phyloP scores from a whole-genome alignment of 352 stramenopile species.

The Pilasporangium apinafurcum region DNA sequence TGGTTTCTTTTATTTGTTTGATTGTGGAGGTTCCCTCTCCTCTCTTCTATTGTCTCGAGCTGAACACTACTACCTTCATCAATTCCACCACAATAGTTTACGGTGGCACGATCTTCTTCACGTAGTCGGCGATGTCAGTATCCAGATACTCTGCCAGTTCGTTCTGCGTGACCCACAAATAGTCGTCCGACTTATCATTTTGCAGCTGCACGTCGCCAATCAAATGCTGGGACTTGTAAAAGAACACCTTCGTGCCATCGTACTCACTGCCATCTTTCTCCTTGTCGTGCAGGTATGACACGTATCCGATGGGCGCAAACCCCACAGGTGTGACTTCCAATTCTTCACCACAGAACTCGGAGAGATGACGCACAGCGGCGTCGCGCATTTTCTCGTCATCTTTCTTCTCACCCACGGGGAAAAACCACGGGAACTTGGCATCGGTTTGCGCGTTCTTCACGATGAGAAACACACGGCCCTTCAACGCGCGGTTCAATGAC shows the following conservation, averaged over 20 bases:
- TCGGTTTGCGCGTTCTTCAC: conserved; percentile 42
- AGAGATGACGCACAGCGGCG: conserved; percentile 57
- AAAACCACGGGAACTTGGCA: conserved; percentile 74
- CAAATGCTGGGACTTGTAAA: conserved; percentile 79
- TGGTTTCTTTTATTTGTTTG: too few species aligned
- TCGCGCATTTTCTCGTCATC: conserved; percentile 76
- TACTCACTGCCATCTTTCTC: conserved; percentile 27
- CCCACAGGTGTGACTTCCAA: conserved; percentile 50
- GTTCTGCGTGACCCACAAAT: conserved; percentile 73
- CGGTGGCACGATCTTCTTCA: conserved; percentile 77
- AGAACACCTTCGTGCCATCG: conserved; percentile 83
- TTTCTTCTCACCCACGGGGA: conserved; percentile 57
- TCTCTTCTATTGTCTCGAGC: too few species aligned
- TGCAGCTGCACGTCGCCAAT: conserved; percentile 59
- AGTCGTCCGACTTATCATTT: conserved; percentile 51
- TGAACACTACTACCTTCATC: too few species aligned
- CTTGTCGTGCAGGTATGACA: conserved; percentile 64
- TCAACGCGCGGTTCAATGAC: conserved; percentile 78
- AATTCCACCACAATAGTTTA: conserved; percentile 13
- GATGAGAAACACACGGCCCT: conserved; percentile 73
- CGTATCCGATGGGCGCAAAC: conserved; percentile 72
- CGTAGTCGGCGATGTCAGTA: conserved; percentile 52
- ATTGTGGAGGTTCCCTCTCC: too few species aligned
- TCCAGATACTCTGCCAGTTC: conserved; percentile 77
- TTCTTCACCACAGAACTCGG: conserved; percentile 31